Evolutionary conservation across 129 eudicot genomes (phyloP).

Genomic region (Artemisia annua): DNA sequence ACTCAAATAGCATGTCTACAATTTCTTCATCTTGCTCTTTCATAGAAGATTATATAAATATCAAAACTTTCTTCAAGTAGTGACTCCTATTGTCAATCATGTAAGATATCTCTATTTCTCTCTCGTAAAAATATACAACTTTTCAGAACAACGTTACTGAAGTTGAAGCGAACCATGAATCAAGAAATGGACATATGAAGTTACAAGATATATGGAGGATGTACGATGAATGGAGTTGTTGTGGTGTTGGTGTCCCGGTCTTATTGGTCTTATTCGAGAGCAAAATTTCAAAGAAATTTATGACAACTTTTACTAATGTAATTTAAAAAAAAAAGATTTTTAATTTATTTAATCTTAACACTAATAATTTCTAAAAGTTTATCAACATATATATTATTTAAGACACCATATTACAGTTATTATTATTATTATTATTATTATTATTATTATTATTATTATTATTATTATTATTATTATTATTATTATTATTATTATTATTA

Average conservation of each 20-base stretch:
- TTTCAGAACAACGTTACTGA: not conserved
- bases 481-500: too few relatives aligned
- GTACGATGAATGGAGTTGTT: constrained; percentile 51
- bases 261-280: not conserved
- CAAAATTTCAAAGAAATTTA: not conserved
- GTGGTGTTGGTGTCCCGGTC: constrained; percentile 40
- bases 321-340: too few relatives aligned
- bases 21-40: constrained; percentile 1
- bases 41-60: constrained; percentile 9
- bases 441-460: too few relatives aligned
- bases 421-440: too few relatives aligned
- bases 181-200: not conserved
- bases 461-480: too few relatives aligned
- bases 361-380: too few relatives aligned
- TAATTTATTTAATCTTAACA: too few relatives aligned
- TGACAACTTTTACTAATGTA: too few relatives aligned
- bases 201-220: constrained; percentile 47
- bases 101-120: not conserved
- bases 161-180: not conserved
- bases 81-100: constrained; percentile 12
- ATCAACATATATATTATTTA: too few relatives aligned
- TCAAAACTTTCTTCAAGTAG: constrained; percentile 25
- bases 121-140: not conserved
- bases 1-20: constrained; percentile 11
- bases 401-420: too few relatives aligned